These are phyloP conservation scores for Kalaharituber pfeilii DNA, from an alignment of 2,329 filamentous ascomycete genomes.

Conservation along the genomic window DNA sequence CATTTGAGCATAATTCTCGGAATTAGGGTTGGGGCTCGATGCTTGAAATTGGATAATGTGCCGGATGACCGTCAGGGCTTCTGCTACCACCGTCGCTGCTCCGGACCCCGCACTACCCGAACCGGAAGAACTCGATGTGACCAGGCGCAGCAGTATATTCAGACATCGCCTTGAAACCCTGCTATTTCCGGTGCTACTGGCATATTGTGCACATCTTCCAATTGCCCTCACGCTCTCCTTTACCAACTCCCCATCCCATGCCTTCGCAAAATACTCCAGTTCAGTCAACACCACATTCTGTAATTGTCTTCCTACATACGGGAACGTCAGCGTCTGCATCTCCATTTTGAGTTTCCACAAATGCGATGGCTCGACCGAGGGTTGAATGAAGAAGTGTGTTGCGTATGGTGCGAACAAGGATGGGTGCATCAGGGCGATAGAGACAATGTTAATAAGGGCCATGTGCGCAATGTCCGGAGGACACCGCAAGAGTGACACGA, in stretches of 20 bases:
- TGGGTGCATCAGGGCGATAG: slow-evolving; percentile 64
- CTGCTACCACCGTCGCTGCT: slow-evolving; percentile 74
- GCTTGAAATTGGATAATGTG: slow-evolving; percentile 89
- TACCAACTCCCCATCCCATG: slow-evolving; percentile 57
- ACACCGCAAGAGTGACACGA: slow-evolving; percentile 69
- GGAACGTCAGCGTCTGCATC: slow-evolving; percentile 76
- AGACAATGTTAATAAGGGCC: slow-evolving; percentile 84
- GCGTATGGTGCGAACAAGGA: slow-evolving; percentile 72
- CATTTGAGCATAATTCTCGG: not conserved
- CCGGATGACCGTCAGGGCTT: slow-evolving; percentile 84
- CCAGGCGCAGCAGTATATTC: slow-evolving; percentile 65
- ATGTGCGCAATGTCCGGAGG: slow-evolving; percentile 77
- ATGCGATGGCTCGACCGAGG: slow-evolving; percentile 52
- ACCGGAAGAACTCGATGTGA: slow-evolving; percentile 45
- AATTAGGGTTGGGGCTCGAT: slow-evolving; percentile 36
- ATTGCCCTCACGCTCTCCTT: slow-evolving; percentile 84
- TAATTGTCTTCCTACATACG: slow-evolving; percentile 53
- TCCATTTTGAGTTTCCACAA: slow-evolving; percentile 90
- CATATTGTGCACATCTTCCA: slow-evolving; percentile 74
- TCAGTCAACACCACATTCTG: slow-evolving; percentile 84
- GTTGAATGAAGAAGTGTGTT: slow-evolving; percentile 73
- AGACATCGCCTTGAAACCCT: slow-evolving; percentile 53
- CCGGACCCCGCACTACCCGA: not conserved
- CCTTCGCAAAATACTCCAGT: slow-evolving; percentile 77
- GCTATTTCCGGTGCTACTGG: slow-evolving; percentile 36